Evolutionary conservation across 2,329 filamentous ascomycete species (phyloP).

Genomic region (Calonectria pteridis): DNA sequence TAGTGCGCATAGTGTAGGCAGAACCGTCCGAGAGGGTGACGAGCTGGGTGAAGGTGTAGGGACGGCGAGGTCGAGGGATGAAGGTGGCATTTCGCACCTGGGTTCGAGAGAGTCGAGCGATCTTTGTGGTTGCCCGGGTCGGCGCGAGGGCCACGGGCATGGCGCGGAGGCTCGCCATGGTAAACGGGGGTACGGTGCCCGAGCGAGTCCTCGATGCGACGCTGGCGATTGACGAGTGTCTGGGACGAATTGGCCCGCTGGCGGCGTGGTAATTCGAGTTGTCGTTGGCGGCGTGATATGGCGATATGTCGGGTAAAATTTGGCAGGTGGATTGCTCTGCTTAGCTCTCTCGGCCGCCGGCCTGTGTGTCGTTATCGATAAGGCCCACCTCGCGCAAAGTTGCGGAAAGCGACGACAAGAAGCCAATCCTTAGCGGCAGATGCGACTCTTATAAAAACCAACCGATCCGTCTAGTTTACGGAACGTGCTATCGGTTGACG

Average conservation of each 20-base stretch:
- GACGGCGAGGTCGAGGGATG: slow-evolving; percentile 87
- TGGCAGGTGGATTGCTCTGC: slow-evolving; percentile 33
- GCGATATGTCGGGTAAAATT: slow-evolving; percentile 45
- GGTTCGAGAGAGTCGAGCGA: slow-evolving; percentile 48
- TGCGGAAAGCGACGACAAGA: neutral
- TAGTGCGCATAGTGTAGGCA: slow-evolving; percentile 84
- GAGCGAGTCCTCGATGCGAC: neutral
- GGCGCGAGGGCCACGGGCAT: slow-evolving; percentile 46
- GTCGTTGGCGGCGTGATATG: slow-evolving; percentile 27
- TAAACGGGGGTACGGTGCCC: slow-evolving; percentile 8
- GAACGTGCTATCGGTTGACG: neutral
- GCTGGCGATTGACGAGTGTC: neutral
- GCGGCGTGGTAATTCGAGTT: slow-evolving; percentile 17
- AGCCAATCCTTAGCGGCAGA: neutral
- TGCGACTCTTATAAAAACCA: neutral
- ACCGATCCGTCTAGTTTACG: neutral
- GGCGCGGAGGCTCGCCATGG: slow-evolving; percentile 48
- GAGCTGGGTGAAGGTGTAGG: slow-evolving; percentile 98
- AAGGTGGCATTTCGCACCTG: slow-evolving; percentile 87
- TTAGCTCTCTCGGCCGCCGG: slow-evolving; percentile 24
- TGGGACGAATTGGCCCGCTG: slow-evolving; percentile 30
- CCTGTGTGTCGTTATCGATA: slow-evolving; percentile 44
- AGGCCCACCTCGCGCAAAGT: slow-evolving; percentile 29
- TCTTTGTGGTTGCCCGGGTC: slow-evolving; percentile 44
- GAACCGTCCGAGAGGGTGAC: slow-evolving; percentile 92